These are phyloP conservation scores for Chlorella sp. DNA, from an alignment of 139 green algal genomes.

Conservation along the genomic window DNA sequence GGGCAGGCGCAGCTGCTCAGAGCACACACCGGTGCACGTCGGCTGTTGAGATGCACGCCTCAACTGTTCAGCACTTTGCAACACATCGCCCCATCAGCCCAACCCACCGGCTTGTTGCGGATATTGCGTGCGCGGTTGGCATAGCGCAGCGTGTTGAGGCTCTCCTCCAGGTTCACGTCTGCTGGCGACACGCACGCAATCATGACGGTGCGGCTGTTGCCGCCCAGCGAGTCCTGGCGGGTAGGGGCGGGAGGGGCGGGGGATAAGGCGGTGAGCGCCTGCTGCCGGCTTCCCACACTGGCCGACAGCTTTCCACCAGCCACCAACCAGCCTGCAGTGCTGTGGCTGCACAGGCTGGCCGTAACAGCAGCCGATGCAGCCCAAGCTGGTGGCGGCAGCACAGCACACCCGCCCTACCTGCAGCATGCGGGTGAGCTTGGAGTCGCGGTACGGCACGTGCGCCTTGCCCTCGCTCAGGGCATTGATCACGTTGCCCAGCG, in stretches of 20 bases:
- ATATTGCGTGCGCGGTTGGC: constrained; percentile 91
- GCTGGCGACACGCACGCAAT: constrained; percentile 93
- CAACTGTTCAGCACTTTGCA: too few species aligned
- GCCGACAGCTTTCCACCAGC: background rate
- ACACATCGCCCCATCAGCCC: too few species aligned
- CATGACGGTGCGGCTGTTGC: constrained; percentile 96
- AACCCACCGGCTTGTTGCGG: constrained; percentile 86
- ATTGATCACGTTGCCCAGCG: constrained; percentile 97
- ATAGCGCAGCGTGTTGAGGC: constrained; percentile 57
- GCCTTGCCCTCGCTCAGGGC: constrained; percentile 87
- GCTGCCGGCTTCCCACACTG: too few species aligned
- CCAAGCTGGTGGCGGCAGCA: too few species aligned
- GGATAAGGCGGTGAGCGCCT: background rate
- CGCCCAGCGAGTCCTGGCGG: constrained; percentile 91
- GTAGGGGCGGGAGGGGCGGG: background rate
- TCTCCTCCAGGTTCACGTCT: constrained; percentile 82
- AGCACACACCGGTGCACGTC: too few species aligned
- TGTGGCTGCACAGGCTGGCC: background rate
- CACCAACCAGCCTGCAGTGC: background rate
- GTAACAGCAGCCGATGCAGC: background rate
- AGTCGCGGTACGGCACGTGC: constrained; percentile 91
- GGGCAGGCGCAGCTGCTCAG: too few species aligned
- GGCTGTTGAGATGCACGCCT: too few species aligned
- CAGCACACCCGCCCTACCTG: constrained; percentile 43
- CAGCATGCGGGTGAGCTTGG: constrained; percentile 96